These are phyloP conservation scores for Nemania diffusa DNA, from an alignment of 2,329 filamentous ascomycete species.

Conservation along the genomic window DNA sequence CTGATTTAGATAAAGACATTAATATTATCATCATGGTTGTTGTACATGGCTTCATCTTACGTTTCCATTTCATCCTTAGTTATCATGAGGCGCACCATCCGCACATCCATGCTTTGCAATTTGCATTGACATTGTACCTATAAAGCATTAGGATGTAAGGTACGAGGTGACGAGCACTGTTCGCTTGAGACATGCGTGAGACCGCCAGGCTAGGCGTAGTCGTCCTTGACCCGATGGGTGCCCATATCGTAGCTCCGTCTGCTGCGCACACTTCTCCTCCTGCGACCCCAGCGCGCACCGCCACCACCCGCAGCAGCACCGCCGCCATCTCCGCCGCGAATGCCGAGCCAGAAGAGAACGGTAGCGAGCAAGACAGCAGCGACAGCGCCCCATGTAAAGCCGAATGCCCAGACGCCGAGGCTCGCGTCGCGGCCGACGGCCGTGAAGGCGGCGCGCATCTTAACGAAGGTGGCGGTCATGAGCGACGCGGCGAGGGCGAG, in stretches of 20 bases:
- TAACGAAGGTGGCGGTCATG: slow-evolving; percentile 78
- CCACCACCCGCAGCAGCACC: too few species aligned
- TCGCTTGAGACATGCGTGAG: background rate
- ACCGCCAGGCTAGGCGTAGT: slow-evolving; percentile 71
- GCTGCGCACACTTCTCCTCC: slow-evolving; percentile 61
- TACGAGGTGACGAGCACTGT: background rate
- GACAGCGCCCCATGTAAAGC: slow-evolving; percentile 80
- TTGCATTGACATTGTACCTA: background rate
- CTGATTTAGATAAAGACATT: slow-evolving; percentile 13
- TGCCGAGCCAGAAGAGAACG: slow-evolving; percentile 73
- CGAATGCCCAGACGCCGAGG: slow-evolving; percentile 76
- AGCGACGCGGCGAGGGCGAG: slow-evolving; percentile 72
- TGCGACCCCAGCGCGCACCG: slow-evolving; percentile 59
- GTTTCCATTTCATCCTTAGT: background rate
- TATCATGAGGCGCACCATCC: background rate
- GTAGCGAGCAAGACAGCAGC: slow-evolving; percentile 73
- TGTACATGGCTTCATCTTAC: background rate
- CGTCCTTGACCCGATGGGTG: slow-evolving; percentile 74
- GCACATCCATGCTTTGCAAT: background rate
- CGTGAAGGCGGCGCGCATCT: slow-evolving; percentile 74
- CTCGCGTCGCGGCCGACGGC: slow-evolving; percentile 64
- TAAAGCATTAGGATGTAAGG: background rate
- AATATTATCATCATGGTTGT: slow-evolving; percentile 26
- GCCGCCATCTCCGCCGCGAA: slow-evolving; percentile 58
- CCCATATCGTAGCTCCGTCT: slow-evolving; percentile 66